Base-by-base conservation (phyloP, 1,139 yeast species). In the Suzukiozyma palmioleophila region DNA sequence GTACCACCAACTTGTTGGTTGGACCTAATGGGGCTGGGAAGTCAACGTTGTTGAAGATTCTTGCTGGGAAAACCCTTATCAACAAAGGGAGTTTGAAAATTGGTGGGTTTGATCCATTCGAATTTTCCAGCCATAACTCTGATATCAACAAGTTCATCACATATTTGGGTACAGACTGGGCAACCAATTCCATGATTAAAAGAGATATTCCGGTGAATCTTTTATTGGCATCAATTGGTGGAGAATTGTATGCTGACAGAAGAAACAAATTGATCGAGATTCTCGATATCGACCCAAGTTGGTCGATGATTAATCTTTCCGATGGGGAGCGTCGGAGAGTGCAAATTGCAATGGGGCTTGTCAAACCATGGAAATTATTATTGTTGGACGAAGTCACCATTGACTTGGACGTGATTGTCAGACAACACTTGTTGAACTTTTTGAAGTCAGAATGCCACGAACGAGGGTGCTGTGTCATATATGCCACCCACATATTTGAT, bases 11-110 rank as follows among this genome's bases (percentile, higher is more conserved):
- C 15, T 67, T 92, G 35, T 62, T 92, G 10, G 73, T 92, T 30
- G 98, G 98, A 0, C 95, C 97, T 24, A 92, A 92, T 54, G 98
- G 98, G 16, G 97, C 98, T 2, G 98, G 98, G 5, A 92, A 92
- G 59, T 86, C 96, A 1, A 92, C 98, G 0, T 62, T 92, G 35
- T 69, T 92, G 46, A 79, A 81, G 54, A 75, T 92, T 11, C 66
- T 92, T 26, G 96, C 97, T 1, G 98, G 98, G 8, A 92, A 90
- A 54, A 88, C 95, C 2, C 71, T 92, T 44, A 84, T 95, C 45
- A 79, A 81, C 41, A 69, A 75, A 26, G 97, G 96, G 0, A 62
- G 71, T 21, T 68, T 83, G 33, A 70, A 73, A 35, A 74, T 92
- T 14, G 87, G 88, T 30, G 96, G 95, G 1, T 69, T 77, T 40